Evolutionary conservation across 169 alveolate species (phyloP), one percentile per base, ranked within the genome.

Genomic region (Cryptosporidium parvum): DNA sequence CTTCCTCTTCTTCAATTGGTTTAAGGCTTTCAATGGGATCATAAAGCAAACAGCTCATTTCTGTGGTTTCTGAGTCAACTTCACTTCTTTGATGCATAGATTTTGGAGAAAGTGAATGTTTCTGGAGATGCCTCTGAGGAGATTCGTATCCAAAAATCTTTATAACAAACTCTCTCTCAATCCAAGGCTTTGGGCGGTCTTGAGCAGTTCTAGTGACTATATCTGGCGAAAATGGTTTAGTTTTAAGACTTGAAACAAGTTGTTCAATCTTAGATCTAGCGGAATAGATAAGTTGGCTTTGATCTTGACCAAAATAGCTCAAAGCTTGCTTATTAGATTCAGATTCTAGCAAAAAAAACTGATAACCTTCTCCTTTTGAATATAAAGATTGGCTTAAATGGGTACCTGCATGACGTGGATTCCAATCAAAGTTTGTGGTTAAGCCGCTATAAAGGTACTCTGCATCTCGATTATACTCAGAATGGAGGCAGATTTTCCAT

Each of bases 401-500:
- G 4, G 31, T 31, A 29, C 52, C 48, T 4, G 72, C 16, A 12
- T 35, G 42, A 37, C 33, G 72, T 35, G 72, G 72, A 29, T 35
- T 65, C 72, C 72, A 65, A n/a, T 65, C 51, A 18, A 37, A 65
- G 72, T 37, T 65, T 65, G 72, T 65, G 16, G 72, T 65, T 35
- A 65, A 29, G 23, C 72, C 72, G 5, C 69, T 80, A 23, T 14
- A 59, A 12, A 80, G 70, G 45, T 80, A 80, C 35, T 80, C 75
- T 0, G 70, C 86, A 59, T 80, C 59, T 21, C 42, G 65, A 42
- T 80, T 80, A 44, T 65, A 80, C 56, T 80, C 89, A 0, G 89
- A 80, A 48, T 80, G 89, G 5, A 80, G 75, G 23, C 70, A 80
- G 10, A 62, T 80, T 45, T 45, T 61, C 89, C 89, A 80, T 29